These are phyloP conservation scores for Monosporascus sp. DNA, from an alignment of 2,329 filamentous ascomycete genomes.

Conservation along the genomic window DNA sequence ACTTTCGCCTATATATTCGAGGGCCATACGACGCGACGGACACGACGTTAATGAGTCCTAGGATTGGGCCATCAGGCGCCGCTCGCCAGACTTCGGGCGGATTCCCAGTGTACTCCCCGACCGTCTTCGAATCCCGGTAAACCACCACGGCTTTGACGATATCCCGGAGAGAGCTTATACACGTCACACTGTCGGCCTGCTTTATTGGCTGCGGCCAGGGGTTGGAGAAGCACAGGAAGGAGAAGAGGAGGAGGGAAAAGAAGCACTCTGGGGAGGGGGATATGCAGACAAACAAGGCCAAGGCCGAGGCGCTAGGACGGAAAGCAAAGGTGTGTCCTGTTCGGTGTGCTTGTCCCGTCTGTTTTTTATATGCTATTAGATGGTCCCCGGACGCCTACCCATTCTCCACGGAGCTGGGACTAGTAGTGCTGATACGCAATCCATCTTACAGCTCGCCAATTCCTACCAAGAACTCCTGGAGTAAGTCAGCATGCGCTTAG, in stretches of 20 bases:
- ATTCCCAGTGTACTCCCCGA: not conserved
- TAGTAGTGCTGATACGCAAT: not conserved
- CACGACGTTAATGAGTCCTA: constrained; percentile 11
- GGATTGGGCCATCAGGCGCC: constrained; percentile 9
- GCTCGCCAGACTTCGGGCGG: constrained; percentile 10
- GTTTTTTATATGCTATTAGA: not conserved
- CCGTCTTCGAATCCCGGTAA: not conserved
- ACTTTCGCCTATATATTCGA: not conserved
- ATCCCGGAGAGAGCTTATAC: constrained; percentile 1
- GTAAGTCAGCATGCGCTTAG: constrained; percentile 47
- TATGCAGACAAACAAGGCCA: constrained; percentile 37
- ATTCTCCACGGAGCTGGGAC: not conserved
- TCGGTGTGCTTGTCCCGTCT: not conserved
- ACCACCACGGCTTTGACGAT: not conserved
- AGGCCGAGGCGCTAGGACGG: constrained; percentile 39
- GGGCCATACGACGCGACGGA: not conserved
- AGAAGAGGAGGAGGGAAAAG: constrained; percentile 5
- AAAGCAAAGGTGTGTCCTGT: constrained; percentile 27
- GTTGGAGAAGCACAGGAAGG: not conserved
- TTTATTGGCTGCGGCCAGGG: constrained; percentile 17
- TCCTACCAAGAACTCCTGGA: constrained; percentile 95
- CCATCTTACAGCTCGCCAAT: constrained; percentile 70
- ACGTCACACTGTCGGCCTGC: not conserved
- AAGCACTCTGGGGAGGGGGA: constrained; percentile 15
- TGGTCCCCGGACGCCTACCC: not conserved